Percentiles rank a stretch among this genome's conserved stretches.
phyloP scores from a whole-genome alignment of 371 early-diverging fungal species.

The Saksenaea vasiformis region DNA sequence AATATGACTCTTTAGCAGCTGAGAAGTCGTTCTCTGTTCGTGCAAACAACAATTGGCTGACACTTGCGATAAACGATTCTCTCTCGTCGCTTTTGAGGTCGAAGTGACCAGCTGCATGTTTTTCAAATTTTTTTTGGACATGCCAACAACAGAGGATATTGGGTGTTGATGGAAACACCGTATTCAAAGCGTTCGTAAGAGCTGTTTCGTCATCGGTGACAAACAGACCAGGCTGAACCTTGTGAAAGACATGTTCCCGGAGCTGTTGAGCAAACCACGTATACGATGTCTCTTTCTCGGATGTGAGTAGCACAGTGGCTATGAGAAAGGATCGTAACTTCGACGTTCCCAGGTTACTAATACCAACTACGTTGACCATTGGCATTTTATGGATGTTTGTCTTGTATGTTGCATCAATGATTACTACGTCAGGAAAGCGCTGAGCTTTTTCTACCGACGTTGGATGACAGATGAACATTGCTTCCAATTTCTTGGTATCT shows the following conservation, averaged over 20 bases:
- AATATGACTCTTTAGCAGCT: background rate
- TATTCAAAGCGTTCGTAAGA: background rate
- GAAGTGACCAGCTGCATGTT: background rate
- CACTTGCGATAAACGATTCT: background rate
- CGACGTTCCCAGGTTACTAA: conserved; percentile 27
- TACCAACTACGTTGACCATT: conserved; percentile 56
- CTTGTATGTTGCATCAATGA: conserved; percentile 47
- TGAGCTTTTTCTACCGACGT: background rate
- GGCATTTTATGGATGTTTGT: conserved; percentile 55
- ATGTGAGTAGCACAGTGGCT: no score
- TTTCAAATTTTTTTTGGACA: background rate
- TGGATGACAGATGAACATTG: background rate
- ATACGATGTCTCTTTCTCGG: background rate
- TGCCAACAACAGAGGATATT: conserved; percentile 11
- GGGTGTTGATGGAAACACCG: background rate
- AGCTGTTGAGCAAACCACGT: background rate
- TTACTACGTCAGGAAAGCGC: conserved; percentile 7
- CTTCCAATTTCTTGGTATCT: background rate
- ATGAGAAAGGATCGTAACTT: no score
- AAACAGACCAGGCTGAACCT: background rate
- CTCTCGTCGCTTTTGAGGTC: background rate
- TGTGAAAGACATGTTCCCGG: background rate
- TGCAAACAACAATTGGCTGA: background rate
- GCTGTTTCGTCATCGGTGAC: conserved; percentile 11
- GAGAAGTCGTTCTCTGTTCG: background rate